Evolutionary conservation across 192 early-diverging fungal genomes (phyloP), one percentile per base, ranked within the genome.

Genomic region (Coemansia sp.): DNA sequence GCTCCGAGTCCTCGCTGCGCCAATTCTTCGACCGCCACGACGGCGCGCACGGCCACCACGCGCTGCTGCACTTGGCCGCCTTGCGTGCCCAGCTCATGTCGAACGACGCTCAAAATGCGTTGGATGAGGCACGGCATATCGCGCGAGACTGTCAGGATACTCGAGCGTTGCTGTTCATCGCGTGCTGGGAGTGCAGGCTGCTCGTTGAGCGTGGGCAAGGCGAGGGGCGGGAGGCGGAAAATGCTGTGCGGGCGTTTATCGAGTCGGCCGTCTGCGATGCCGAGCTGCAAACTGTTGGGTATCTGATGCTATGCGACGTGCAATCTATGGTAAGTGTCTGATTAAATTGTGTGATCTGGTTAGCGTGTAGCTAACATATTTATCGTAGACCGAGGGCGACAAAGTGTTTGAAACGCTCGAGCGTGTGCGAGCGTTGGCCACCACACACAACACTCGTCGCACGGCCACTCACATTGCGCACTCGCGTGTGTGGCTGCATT

Each of bases 81-180:
- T 61, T 70, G 77, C 77, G 65, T n/a, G 59, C 65, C 7, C 72
- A 64, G 53, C 65, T 74, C 27, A 70, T 74, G 65, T 9, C 38
- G 25, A 48, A 27, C 5, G 64, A 22, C 5, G 71, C 77, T 5
- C 63, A 45, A 15, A 47, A 49, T 27, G 77, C 77, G 5, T 65
- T 79, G 45, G 25, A 38, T 0, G 77, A 79, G 68, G 77, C 77
- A 15, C 70, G 62, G 11, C 77, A 79, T 41, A 66, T 74, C 5
- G 77, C 77, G 23, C 72, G 72, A 58, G 77, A 79, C 52, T 68
- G 64, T 29, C 77, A 79, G 55, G 77, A 79, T 65, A 71, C 73
- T 43, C 24, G 45, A 10, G 73, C 68, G 25, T 55, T 73, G 9
- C 49, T 74, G 38, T 79, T 65, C 6, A 67, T 62, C 3, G 57